Conservation (phyloP, 2,329 filamentous ascomycete species). For the Exserohilum turcica region DNA sequence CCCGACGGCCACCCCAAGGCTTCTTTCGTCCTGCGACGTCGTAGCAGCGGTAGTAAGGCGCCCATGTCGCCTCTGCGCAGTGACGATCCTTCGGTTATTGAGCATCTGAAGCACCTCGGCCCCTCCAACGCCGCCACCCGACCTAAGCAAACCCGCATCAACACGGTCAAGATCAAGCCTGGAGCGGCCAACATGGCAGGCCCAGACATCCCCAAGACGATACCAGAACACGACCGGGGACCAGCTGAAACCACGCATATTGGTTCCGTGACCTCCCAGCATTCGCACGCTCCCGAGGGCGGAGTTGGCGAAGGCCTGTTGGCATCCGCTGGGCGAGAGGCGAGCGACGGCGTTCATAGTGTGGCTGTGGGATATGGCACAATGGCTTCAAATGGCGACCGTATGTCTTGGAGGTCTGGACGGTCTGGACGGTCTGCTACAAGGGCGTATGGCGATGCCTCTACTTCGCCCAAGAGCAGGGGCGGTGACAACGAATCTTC, state of each 20-base stretch:
- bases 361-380: conserved; percentile 55
- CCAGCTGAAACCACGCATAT: conserved; percentile 21
- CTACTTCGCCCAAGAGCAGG: conserved; percentile 32
- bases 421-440: conserved; percentile 12
- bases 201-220: conserved; percentile 55
- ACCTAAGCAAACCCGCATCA: conserved; percentile 65
- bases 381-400: conserved; percentile 39
- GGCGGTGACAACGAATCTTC: conserved; percentile 19
- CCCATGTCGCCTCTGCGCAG: conserved; percentile 53
- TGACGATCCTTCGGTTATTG: conserved; percentile 60
- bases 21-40: conserved; percentile 53
- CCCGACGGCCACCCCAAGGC: conserved; percentile 39
- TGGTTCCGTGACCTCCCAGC: conserved; percentile 17
- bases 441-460: conserved; percentile 23
- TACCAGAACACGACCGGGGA: conserved; percentile 48
- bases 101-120: conserved; percentile 67
- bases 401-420: conserved; percentile 38
- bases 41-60: conserved; percentile 49
- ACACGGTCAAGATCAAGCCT: conserved; percentile 69
- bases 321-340: conserved; percentile 59
- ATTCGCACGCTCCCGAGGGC: conserved; percentile 52
- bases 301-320: conserved; percentile 62
- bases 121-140: conserved; percentile 67
- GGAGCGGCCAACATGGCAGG: conserved; percentile 62
- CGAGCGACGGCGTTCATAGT: conserved; percentile 69